These are phyloP conservation scores for Paspalum notatum DNA, from an alignment of 176 grass and related monocot genomes.

Conservation along the genomic window DNA sequence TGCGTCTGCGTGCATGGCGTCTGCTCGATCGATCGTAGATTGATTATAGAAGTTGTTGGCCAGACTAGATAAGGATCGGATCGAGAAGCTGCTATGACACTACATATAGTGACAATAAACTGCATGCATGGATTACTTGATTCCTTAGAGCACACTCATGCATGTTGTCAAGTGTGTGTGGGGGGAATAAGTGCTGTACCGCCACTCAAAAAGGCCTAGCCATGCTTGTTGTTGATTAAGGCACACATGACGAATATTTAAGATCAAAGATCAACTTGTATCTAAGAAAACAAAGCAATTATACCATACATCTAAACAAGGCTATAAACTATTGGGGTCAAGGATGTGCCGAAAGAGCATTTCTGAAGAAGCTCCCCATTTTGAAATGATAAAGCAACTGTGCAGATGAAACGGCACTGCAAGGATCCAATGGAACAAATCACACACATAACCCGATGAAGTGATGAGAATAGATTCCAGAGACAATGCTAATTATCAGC, in stretches of 20 bases:
- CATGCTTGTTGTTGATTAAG: background rate
- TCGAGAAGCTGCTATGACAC: background rate
- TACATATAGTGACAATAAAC: background rate
- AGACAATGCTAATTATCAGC: background rate
- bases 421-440: conserved; percentile 17
- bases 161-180: background rate
- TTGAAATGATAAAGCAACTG: conserved; percentile 24
- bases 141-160: background rate
- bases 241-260: too few relatives aligned
- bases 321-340: too few relatives aligned
- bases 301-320: background rate
- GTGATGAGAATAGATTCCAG: background rate
- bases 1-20: background rate
- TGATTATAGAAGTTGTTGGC: background rate
- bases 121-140: background rate
- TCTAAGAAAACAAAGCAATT: background rate
- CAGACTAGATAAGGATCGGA: background rate
- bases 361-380: conserved; percentile 34
- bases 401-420: background rate
- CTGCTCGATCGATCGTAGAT: background rate
- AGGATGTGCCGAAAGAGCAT: too few relatives aligned
- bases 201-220: background rate
- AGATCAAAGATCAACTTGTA: background rate
- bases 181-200: too few relatives aligned
- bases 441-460: conserved; percentile 23